Evolutionary conservation across 768 basidiomycete species (phyloP).

Genomic region (Piloderma croceum): DNA sequence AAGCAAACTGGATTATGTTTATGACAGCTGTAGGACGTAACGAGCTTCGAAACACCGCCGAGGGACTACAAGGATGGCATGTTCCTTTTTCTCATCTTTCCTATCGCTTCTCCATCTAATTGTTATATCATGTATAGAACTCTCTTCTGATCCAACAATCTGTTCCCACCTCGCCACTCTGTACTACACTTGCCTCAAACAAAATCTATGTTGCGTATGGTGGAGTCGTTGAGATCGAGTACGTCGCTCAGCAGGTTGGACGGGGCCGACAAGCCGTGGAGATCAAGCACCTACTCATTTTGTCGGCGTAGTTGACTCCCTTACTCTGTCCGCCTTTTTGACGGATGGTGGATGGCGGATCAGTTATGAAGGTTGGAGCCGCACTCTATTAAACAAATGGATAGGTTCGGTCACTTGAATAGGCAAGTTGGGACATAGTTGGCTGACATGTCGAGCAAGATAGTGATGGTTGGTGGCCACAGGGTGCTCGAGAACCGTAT

Average conservation of each 20-base stretch:
- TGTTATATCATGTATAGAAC: constrained; percentile 48
- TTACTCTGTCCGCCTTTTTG: too few species aligned
- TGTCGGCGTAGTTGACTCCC: too few species aligned
- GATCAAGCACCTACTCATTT: constrained; percentile 85
- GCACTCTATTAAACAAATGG: too few species aligned
- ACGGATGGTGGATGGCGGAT: too few species aligned
- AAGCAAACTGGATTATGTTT: constrained; percentile 1
- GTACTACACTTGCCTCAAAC: constrained; percentile 94
- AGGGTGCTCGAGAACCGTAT: too few species aligned
- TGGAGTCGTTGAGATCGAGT: constrained; percentile 90
- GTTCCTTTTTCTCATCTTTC: constrained; percentile 11
- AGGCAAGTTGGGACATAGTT: too few species aligned
- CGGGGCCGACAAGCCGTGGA: constrained; percentile 84
- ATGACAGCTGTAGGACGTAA: constrained; percentile 88
- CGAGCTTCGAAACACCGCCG: constrained; percentile 81
- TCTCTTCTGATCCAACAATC: constrained; percentile 93
- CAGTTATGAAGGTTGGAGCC: too few species aligned
- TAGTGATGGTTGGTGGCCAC: too few species aligned
- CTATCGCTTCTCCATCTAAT: background rate
- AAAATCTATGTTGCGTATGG: constrained; percentile 91
- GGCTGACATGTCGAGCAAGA: too few species aligned
- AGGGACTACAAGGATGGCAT: constrained; percentile 79
- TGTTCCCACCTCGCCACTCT: constrained; percentile 89
- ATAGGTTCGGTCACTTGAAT: too few species aligned
- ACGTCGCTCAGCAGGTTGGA: constrained; percentile 75